phyloP scores from a whole-genome alignment of 176 grass and related monocot genomes.

The Chrysopogon serrulatus region DNA sequence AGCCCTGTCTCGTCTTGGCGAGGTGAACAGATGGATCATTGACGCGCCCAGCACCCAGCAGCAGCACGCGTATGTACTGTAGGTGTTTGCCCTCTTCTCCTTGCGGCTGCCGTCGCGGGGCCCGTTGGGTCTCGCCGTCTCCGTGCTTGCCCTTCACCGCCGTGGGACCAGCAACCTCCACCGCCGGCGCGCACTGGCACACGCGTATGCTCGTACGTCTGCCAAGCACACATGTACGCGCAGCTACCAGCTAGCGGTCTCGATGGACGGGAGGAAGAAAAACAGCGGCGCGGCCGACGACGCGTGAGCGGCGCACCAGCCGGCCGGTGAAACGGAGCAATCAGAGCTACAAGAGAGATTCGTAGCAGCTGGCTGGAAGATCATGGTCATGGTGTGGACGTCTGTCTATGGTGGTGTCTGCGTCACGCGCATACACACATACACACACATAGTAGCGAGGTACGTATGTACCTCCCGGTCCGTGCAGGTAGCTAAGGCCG shows the following conservation, averaged over 20 bases:
- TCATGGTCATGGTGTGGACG: background rate
- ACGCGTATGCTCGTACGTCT: too few species aligned
- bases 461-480: too few species aligned
- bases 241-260: background rate
- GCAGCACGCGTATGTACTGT: background rate
- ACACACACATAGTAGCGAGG: too few species aligned
- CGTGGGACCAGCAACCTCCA: background rate
- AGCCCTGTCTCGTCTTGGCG: background rate
- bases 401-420: background rate
- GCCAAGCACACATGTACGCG: background rate
- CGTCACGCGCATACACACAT: background rate
- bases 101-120: conserved; percentile 1
- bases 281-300: background rate
- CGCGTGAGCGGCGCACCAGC: background rate
- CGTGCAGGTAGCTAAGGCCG: background rate
- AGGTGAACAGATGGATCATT: background rate
- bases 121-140: conserved; percentile 17
- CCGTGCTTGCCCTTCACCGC: background rate
- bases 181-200: background rate
- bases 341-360: background rate
- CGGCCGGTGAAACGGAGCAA: conserved; percentile 23
- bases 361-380: background rate
- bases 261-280: background rate
- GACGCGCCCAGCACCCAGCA: background rate
- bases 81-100: background rate